These are phyloP conservation scores for Brettanomyces nanus DNA, from an alignment of 805 yeast species.

Conservation along the genomic window DNA sequence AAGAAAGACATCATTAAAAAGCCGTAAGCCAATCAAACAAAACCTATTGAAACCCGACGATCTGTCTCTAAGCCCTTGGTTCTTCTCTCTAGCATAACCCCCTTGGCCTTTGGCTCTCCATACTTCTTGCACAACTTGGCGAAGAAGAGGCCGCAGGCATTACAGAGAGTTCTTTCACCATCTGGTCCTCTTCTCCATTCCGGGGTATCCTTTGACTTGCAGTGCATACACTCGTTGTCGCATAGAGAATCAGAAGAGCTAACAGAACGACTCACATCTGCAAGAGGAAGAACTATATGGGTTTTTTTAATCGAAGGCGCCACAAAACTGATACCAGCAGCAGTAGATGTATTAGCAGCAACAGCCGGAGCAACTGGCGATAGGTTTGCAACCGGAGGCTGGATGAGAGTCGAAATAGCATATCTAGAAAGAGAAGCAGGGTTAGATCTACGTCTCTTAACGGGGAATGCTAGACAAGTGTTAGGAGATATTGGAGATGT, in stretches of 20 bases:
- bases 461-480: background rate
- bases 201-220: conserved; percentile 56
- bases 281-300: background rate
- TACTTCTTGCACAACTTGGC: conserved; percentile 55
- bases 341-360: background rate
- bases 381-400: background rate
- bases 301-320: background rate
- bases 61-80: conserved; percentile 20
- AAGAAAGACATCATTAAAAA: too few relatives aligned
- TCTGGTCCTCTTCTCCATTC: conserved; percentile 83
- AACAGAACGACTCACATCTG: background rate
- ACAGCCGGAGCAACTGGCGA: background rate
- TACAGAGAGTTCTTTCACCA: conserved; percentile 69
- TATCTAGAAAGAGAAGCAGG: background rate
- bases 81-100: conserved; percentile 28
- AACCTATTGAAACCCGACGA: conserved; percentile 21
- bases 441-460: background rate
- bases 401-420: too few relatives aligned
- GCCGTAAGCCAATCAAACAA: too few relatives aligned
- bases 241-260: background rate
- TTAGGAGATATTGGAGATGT: background rate
- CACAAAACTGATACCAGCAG: background rate
- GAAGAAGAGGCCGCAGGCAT: conserved; percentile 75
- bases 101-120: conserved; percentile 46
- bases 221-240: conserved; percentile 24